Conservation (phyloP, 2,329 filamentous ascomycete genomes). For the Hymenoscyphus fraxineus region DNA sequence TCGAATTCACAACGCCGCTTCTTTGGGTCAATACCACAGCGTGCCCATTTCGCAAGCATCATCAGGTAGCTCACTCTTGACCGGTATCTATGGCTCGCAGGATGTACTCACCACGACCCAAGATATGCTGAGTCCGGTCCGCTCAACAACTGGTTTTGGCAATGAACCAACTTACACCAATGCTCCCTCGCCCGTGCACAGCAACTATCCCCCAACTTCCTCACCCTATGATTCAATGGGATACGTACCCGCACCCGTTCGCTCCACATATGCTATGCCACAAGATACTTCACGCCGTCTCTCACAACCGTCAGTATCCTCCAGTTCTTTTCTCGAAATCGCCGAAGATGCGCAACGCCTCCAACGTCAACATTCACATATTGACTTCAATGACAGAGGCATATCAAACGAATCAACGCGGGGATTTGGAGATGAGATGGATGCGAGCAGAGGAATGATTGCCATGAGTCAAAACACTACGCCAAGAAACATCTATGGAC, state of each 20-base stretch:
- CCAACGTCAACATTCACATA: conserved; percentile 57
- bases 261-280: conserved; percentile 54
- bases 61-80: conserved; percentile 63
- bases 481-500: conserved; percentile 82
- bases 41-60: conserved; percentile 71
- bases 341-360: conserved; percentile 27
- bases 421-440: conserved; percentile 83
- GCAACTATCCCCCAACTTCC: conserved; percentile 38
- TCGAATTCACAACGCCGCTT: conserved; percentile 53
- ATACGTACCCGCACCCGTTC: conserved; percentile 64
- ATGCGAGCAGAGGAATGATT: conserved; percentile 91
- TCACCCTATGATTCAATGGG: conserved; percentile 73
- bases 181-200: conserved; percentile 49
- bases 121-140: conserved; percentile 68
- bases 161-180: conserved; percentile 62
- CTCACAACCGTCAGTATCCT: conserved; percentile 77
- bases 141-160: conserved; percentile 62
- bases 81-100: conserved; percentile 55
- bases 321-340: conserved; percentile 43
- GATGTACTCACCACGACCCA: conserved; percentile 68
- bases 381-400: conserved; percentile 61
- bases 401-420: conserved; percentile 55
- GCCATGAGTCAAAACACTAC: conserved; percentile 96
- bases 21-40: conserved; percentile 67
- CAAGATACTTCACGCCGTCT: conserved; percentile 61